phyloP scores from a whole-genome alignment of 1,284 basidiomycete species.

The Rhizopogon hawkerae region DNA sequence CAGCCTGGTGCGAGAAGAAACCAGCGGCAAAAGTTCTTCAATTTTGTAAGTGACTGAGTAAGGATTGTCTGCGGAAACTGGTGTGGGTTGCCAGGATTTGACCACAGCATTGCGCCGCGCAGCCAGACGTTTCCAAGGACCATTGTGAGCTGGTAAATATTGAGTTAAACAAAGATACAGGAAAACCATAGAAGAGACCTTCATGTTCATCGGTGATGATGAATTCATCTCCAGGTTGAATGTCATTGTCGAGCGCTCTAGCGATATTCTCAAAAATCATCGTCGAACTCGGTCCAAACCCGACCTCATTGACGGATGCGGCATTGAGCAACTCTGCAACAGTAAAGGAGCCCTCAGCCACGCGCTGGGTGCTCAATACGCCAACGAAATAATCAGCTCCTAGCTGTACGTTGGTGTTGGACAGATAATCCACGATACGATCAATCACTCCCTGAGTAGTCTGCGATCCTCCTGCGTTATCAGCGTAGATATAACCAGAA shows the following conservation, averaged over 20 bases:
- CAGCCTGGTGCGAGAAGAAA: conserved; percentile 58
- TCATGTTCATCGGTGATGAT: conserved; percentile 73
- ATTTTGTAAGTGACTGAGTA: conserved; percentile 55
- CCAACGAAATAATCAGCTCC: conserved; percentile 61
- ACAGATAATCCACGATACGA: conserved; percentile 56
- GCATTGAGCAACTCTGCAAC: conserved; percentile 61
- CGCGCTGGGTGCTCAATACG: conserved; percentile 42
- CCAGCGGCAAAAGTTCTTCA: conserved; percentile 52
- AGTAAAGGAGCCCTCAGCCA: conserved; percentile 42
- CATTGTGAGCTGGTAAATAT: conserved; percentile 51
- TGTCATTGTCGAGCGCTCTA: conserved; percentile 45
- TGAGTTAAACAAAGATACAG: neutral
- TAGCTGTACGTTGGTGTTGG: conserved; percentile 66
- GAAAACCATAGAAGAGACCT: conserved; percentile 32
- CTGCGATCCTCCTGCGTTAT: conserved; percentile 77
- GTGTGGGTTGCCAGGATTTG: conserved; percentile 52
- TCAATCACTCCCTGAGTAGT: conserved; percentile 45
- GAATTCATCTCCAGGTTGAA: conserved; percentile 58
- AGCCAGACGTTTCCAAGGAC: conserved; percentile 71
- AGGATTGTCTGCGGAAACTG: conserved; percentile 46
- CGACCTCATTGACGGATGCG: conserved; percentile 49
- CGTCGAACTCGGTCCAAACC: conserved; percentile 62
- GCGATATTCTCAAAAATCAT: conserved; percentile 58
- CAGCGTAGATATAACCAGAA: conserved; percentile 58
- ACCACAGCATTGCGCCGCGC: conserved; percentile 45